These are phyloP conservation scores for Pugionium cornutum DNA, from an alignment of 345 rosid species.

Conservation along the genomic window DNA sequence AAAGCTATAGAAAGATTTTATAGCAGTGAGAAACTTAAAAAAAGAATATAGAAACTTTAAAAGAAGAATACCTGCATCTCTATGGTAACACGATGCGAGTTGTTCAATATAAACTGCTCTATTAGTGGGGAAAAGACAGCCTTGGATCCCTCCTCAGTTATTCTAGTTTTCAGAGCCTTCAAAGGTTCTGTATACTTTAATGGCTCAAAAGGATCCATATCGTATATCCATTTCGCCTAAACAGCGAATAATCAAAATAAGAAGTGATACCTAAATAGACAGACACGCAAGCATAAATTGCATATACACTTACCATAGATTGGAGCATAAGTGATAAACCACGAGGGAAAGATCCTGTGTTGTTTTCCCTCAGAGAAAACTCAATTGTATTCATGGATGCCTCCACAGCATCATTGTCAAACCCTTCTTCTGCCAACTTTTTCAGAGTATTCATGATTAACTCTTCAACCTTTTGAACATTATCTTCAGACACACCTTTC, in stretches of 20 bases:
- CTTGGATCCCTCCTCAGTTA: conserved; percentile 82
- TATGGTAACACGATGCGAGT: conserved; percentile 80
- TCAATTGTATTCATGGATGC: conserved; percentile 99
- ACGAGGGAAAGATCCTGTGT: conserved; percentile 97
- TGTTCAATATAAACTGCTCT: conserved; percentile 80
- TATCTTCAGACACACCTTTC: conserved; percentile 81
- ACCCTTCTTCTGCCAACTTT: conserved; percentile 85
- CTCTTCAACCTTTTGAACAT: conserved; percentile 78
- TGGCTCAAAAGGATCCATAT: conserved; percentile 96
- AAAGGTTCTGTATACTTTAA: conserved; percentile 86
- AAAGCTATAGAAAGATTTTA: conserved; percentile 15
- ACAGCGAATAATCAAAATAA: conserved; percentile 37
- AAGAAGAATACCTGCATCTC: conserved; percentile 83
- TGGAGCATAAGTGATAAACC: conserved; percentile 96
- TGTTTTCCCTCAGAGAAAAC: conserved; percentile 94
- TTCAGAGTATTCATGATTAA: conserved; percentile 66
- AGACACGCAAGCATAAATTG: neutral
- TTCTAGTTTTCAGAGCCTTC: conserved; percentile 72
- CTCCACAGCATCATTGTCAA: conserved; percentile 86
- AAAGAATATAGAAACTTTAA: neutral
- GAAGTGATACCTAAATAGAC: conserved; percentile 18
- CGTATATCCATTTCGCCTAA: conserved; percentile 98
- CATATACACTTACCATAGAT: conserved; percentile 58
- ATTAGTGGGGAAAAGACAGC: conserved; percentile 93
- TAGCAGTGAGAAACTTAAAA: conserved; percentile 5